phyloP scores from a whole-genome alignment of 768 basidiomycete genomes.

The Pleurotus giganteus region DNA sequence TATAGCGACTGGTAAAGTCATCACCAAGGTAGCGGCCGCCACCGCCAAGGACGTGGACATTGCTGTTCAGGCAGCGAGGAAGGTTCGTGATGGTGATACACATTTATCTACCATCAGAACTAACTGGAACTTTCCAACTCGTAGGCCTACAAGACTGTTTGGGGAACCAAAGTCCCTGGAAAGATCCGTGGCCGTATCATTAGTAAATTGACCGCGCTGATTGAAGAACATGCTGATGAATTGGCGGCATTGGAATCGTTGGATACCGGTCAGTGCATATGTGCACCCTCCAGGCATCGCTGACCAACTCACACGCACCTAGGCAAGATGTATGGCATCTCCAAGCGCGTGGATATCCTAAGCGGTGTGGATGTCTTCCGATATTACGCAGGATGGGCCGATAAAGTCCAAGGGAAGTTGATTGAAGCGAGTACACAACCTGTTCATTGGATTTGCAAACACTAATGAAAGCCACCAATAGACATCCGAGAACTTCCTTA shows the following conservation, averaged over 20 bases:
- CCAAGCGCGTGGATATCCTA: slow-evolving; percentile 48
- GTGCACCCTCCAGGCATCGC: slow-evolving; percentile 8
- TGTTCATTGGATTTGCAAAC: slow-evolving; percentile 18
- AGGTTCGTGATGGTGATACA: slow-evolving; percentile 23
- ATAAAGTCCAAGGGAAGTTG: slow-evolving; percentile 76
- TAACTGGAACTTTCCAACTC: slow-evolving; percentile 23
- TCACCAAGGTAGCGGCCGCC: slow-evolving; percentile 57
- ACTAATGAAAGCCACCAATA: slow-evolving; percentile 19
- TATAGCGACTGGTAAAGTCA: slow-evolving; percentile 61
- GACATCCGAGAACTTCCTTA: slow-evolving; percentile 54
- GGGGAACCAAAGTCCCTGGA: slow-evolving; percentile 66
- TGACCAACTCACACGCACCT: neutral
- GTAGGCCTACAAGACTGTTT: slow-evolving; percentile 49
- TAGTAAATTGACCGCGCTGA: slow-evolving; percentile 58
- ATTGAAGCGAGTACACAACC: slow-evolving; percentile 45
- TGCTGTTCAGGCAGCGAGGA: slow-evolving; percentile 68
- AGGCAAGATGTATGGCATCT: slow-evolving; percentile 55
- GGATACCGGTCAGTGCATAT: slow-evolving; percentile 51
- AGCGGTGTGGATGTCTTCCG: slow-evolving; percentile 49
- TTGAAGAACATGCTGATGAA: slow-evolving; percentile 60
- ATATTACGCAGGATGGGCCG: slow-evolving; percentile 91
- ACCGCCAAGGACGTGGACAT: slow-evolving; percentile 70
- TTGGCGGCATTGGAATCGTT: slow-evolving; percentile 74
- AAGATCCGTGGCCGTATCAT: slow-evolving; percentile 52
- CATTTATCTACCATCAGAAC: too few relatives aligned